Conservation (phyloP, 306 rosid species). For the Morella rubra region DNA sequence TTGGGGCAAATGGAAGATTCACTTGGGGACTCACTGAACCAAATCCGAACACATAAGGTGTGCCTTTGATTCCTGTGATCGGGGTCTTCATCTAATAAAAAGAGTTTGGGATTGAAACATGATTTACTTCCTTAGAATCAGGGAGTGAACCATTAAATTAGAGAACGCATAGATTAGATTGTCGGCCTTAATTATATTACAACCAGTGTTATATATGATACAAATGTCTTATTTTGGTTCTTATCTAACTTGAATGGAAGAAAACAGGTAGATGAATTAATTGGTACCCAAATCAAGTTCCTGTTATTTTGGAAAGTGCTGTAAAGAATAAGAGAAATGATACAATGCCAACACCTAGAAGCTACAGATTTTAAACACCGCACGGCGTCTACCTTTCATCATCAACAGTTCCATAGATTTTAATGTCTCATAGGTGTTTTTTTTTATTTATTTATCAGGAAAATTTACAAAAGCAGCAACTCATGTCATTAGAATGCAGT, state of each 20-base stretch:
- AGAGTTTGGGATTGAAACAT: background rate
- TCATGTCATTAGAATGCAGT: slow-evolving; percentile 63
- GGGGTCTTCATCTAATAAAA: background rate
- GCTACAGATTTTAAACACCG: background rate
- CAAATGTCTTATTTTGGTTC: background rate
- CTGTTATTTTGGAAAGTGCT: background rate
- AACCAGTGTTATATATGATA: background rate
- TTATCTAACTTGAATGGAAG: slow-evolving; percentile 3
- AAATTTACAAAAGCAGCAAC: slow-evolving; percentile 71
- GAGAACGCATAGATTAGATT: background rate
- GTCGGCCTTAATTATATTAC: background rate
- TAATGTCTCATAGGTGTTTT: background rate
- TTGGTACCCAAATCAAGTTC: background rate
- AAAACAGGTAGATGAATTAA: slow-evolving; percentile 7
- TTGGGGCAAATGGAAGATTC: slow-evolving; percentile 80
- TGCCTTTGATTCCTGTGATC: slow-evolving; percentile 14
- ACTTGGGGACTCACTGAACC: slow-evolving; percentile 65
- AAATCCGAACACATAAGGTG: slow-evolving; percentile 68
- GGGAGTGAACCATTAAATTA: background rate
- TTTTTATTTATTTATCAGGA: slow-evolving; percentile 55
- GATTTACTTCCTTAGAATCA: background rate
- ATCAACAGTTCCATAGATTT: background rate
- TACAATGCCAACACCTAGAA: background rate
- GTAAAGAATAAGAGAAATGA: background rate
- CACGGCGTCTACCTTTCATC: background rate